These are phyloP conservation scores for Leucosporidium yakuticum DNA, from an alignment of 768 basidiomycete species.

Conservation along the genomic window DNA sequence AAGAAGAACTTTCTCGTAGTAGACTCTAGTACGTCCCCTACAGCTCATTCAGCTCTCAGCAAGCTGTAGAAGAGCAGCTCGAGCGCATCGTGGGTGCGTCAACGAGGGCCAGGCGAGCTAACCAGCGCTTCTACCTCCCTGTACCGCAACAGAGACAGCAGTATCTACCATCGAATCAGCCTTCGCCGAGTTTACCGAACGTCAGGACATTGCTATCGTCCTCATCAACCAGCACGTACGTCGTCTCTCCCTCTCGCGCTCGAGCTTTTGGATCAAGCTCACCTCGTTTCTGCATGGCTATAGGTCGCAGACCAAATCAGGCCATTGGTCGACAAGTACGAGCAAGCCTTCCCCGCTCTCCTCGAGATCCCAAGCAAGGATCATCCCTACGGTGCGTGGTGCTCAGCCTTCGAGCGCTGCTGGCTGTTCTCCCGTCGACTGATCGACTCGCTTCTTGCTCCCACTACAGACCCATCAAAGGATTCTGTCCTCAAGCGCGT, in stretches of 20 bases:
- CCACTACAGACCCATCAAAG: slow-evolving; percentile 72
- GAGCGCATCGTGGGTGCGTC: background rate
- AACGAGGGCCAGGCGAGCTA: background rate
- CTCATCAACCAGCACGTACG: slow-evolving; percentile 97
- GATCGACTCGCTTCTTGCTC: background rate
- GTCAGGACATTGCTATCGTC: slow-evolving; percentile 90
- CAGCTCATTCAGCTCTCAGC: background rate
- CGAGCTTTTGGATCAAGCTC: background rate
- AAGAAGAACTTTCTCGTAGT: slow-evolving; percentile 98
- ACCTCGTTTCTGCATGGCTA: background rate
- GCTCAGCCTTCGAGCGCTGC: background rate
- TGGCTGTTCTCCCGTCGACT: background rate
- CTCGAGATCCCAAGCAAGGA: slow-evolving; percentile 98
- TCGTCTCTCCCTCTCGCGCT: slow-evolving; percentile 9
- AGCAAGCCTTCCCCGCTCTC: slow-evolving; percentile 90
- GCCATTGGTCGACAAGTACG: slow-evolving; percentile 88
- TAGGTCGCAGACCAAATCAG: slow-evolving; percentile 97
- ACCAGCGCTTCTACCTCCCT: background rate
- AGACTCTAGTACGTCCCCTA: slow-evolving; percentile 67
- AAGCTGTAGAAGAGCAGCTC: background rate
- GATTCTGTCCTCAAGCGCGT: slow-evolving; percentile 94
- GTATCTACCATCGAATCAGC: slow-evolving; percentile 80
- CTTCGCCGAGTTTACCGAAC: slow-evolving; percentile 89
- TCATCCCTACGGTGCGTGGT: slow-evolving; percentile 79
- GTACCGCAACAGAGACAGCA: slow-evolving; percentile 66